Conservation (phyloP, 116 monocot genomes). For the Phalaenopsis hybrid region DNA sequence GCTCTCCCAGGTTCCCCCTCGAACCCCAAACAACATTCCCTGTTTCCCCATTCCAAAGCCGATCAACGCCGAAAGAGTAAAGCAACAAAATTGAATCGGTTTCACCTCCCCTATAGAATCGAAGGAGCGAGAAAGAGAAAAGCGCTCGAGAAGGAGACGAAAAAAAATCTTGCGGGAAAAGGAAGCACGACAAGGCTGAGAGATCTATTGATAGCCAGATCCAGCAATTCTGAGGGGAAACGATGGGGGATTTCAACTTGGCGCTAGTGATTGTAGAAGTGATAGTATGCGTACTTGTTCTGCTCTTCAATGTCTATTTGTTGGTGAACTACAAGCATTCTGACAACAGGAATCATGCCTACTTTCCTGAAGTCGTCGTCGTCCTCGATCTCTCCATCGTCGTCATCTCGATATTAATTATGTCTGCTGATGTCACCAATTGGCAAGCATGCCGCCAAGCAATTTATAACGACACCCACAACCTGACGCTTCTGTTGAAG, state of each 20-base stretch:
- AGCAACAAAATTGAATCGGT: background rate
- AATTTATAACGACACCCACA: constrained; percentile 73
- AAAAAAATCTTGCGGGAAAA: background rate
- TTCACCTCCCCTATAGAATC: background rate
- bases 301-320: constrained; percentile 78
- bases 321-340: constrained; percentile 93
- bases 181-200: background rate
- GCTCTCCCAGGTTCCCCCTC: background rate
- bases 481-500: constrained; percentile 83
- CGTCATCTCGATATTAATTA: constrained; percentile 90
- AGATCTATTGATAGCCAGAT: constrained; percentile 4
- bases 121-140: background rate
- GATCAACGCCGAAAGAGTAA: background rate
- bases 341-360: constrained; percentile 86
- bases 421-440: constrained; percentile 92
- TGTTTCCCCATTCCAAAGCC: background rate
- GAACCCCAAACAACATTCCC: background rate
- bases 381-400: constrained; percentile 76
- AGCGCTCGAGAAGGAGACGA: background rate
- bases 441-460: constrained; percentile 67
- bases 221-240: background rate
- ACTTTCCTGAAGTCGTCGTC: constrained; percentile 83
- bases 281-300: constrained; percentile 62
- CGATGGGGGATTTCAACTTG: constrained; percentile 95
- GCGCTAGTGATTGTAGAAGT: constrained; percentile 79